phyloP scores from a whole-genome alignment of 768 basidiomycete species.

The Stropharia rugosoannulata region DNA sequence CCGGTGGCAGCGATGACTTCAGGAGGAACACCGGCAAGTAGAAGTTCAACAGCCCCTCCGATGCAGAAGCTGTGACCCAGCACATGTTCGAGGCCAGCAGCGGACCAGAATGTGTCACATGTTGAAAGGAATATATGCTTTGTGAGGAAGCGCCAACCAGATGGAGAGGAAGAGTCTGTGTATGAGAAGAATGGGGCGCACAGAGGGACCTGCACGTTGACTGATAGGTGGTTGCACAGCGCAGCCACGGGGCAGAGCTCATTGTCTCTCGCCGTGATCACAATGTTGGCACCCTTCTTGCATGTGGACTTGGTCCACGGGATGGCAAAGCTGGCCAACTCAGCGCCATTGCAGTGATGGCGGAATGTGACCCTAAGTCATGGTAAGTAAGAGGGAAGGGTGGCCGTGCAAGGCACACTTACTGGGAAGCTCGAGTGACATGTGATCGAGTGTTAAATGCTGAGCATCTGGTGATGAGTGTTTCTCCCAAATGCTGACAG shows the following conservation, averaged over 20 bases:
- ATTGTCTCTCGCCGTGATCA: constrained; percentile 9
- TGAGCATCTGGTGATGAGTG: constrained; percentile 10
- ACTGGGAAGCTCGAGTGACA: neutral
- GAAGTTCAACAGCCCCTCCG: constrained; percentile 26
- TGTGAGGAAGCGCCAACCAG: too few species aligned
- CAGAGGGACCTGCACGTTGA: too few species aligned
- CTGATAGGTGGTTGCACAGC: too few species aligned
- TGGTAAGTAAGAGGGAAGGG: too few species aligned
- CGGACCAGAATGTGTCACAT: too few species aligned
- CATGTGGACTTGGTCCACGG: constrained; percentile 32
- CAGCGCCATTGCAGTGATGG: too few species aligned
- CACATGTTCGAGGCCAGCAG: too few species aligned
- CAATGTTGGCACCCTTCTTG: constrained; percentile 8
- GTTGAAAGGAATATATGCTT: too few species aligned
- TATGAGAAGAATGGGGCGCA: too few species aligned
- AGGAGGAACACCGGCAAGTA: constrained; percentile 21
- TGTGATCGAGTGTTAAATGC: neutral
- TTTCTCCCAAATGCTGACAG: constrained; percentile 28
- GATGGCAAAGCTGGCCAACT: constrained; percentile 19
- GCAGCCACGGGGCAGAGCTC: neutral
- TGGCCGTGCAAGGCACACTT: too few species aligned
- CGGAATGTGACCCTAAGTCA: too few species aligned
- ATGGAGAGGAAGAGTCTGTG: too few species aligned
- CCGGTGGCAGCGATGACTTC: constrained; percentile 27
- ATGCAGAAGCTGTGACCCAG: constrained; percentile 22